Evolutionary conservation across 2,329 filamentous ascomycete species (phyloP).

Genomic region (Furcasterigmium furcatum): DNA sequence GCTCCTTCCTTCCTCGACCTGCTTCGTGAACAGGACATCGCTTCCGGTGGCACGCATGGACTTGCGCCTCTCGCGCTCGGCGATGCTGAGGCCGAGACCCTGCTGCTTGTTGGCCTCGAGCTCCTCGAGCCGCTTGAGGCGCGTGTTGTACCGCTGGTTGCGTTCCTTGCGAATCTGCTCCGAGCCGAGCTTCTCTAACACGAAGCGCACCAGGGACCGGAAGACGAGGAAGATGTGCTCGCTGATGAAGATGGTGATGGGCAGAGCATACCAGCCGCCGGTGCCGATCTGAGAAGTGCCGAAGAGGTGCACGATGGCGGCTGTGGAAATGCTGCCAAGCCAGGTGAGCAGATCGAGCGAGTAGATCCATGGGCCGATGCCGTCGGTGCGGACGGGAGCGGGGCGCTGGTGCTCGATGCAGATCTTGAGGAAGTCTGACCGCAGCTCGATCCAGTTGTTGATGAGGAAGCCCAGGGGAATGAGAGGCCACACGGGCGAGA

Average conservation of each 20-base stretch:
- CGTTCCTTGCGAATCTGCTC: constrained; percentile 35
- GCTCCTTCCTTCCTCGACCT: constrained; percentile 34
- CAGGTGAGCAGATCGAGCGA: constrained; percentile 67
- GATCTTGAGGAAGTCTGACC: constrained; percentile 75
- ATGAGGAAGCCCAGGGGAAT: constrained; percentile 69
- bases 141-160: constrained; percentile 31
- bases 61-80: constrained; percentile 32
- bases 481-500: constrained; percentile 73
- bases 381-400: constrained; percentile 64
- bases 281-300: constrained; percentile 43
- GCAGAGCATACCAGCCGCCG: constrained; percentile 62
- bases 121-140: constrained; percentile 32
- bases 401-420: constrained; percentile 71
- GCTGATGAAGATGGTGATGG: constrained; percentile 68
- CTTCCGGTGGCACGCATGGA: constrained; percentile 26
- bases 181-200: constrained; percentile 34
- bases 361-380: constrained; percentile 71
- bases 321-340: constrained; percentile 69
- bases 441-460: constrained; percentile 76
- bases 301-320: constrained; percentile 73
- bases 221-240: constrained; percentile 69
- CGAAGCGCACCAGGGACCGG: constrained; percentile 35
- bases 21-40: constrained; percentile 38
- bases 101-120: constrained; percentile 33
- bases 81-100: constrained; percentile 25